Base-by-base conservation (phyloP, 495 filamentous ascomycete genomes). In the Collariella sp. region DNA sequence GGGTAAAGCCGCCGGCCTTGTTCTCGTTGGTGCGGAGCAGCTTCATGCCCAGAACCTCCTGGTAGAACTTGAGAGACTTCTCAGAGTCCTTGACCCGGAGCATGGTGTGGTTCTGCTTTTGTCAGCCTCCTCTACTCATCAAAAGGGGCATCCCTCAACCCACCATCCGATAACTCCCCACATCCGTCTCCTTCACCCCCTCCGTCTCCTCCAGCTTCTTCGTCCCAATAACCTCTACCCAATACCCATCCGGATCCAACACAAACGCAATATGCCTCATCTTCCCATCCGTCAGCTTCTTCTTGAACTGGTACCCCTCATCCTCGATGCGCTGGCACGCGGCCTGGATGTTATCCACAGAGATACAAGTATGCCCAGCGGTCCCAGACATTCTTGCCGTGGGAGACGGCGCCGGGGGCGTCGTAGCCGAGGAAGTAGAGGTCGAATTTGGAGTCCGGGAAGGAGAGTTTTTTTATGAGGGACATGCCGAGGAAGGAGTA, bases 401-500 rank as follows among this genome's bases (percentile, higher is more conserved):
- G 67, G 4, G 83, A 86, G 33, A 73, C 68, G 22, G 87, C 81
- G 19, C 72, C 67, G 5, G 85, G 76, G 3, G 73, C 72, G 69
- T 91, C 84, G 72, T 86, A 89, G 42, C 79, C 84, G 36, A 91
- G 77, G 73, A 91, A 90, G 74, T 89, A 91, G 54, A 95, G 82
- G 65, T 89, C 87, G 70, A 96, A 96, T 59, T 91, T 94, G 66
- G 83, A 81, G 50, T 95, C 89, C 46, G 75, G 70, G 60, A 78
- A 74, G 46, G 83, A 76, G 34, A 90, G 76, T 65, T 87, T 86
- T 57, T 86, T 80, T 68, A 97, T 79, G 62, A 89, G 72, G 68
- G 73, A 89, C 76, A 98, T 81, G 60, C 93, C 93, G 15, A 98
- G 86, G 74, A 89, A 87, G 59, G 95, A 81, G 70, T 97, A 98